phyloP scores from a whole-genome alignment of 495 filamentous ascomycete species.

The Aspergillus avenaceus region DNA sequence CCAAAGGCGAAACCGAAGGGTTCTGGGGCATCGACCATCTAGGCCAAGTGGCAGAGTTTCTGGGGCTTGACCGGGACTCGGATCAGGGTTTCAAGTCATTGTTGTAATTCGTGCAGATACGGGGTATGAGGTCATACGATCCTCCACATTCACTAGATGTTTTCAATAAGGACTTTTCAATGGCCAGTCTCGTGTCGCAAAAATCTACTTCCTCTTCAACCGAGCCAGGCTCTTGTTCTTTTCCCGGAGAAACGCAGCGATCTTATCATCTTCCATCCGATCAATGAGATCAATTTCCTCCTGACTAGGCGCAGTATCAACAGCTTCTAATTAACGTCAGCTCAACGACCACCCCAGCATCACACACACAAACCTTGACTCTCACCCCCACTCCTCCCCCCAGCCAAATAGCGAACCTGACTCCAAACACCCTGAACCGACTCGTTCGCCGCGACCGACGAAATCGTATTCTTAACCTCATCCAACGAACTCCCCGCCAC shows the following conservation, averaged over 20 bases:
- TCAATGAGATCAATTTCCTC: conserved; percentile 22
- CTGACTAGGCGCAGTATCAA: background rate
- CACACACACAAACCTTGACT: background rate
- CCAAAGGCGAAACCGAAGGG: conserved; percentile 53
- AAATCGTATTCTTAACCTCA: background rate
- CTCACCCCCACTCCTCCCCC: background rate
- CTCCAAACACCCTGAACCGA: background rate
- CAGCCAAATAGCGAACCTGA: background rate
- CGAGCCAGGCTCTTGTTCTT: background rate
- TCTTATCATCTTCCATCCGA: conserved; percentile 20
- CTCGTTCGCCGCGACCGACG: background rate
- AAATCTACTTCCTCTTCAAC: background rate
- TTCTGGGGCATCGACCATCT: conserved; percentile 73
- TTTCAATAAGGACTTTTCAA: too few species aligned
- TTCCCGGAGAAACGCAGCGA: background rate
- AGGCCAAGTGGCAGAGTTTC: conserved; percentile 57
- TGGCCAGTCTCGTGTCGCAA: too few species aligned
- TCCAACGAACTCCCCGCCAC: background rate
- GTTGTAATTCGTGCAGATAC: too few species aligned
- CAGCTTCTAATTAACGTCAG: background rate
- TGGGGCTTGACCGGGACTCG: conserved; percentile 46
- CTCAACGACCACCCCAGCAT: too few species aligned
- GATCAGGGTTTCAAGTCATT: conserved; percentile 29
- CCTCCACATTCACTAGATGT: too few species aligned
- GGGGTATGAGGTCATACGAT: too few species aligned